These are phyloP conservation scores for Gypsophila paniculata DNA, from an alignment of 179 eudicot genomes.

Conservation along the genomic window DNA sequence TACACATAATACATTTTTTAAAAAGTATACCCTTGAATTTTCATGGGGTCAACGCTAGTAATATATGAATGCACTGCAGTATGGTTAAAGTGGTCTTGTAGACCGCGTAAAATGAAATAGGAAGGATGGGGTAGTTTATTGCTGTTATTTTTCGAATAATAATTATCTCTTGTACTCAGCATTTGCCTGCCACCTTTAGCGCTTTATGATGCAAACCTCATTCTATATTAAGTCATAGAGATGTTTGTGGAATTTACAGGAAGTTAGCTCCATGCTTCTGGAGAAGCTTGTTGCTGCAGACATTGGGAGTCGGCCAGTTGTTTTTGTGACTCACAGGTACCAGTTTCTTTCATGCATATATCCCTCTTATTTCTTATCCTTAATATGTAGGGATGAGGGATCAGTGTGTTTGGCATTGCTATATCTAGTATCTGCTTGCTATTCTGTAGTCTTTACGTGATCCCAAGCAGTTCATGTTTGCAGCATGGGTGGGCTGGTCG, in stretches of 20 bases:
- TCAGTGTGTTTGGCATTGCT: not conserved
- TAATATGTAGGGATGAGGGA: not conserved
- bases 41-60: too few relatives aligned
- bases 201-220: not conserved
- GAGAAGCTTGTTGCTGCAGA: conserved; percentile 93
- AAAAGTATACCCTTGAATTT: too few relatives aligned
- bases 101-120: too few relatives aligned
- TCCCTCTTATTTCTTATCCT: not conserved
- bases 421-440: conserved; percentile 2
- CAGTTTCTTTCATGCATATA: not conserved
- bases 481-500: conserved; percentile 99
- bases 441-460: conserved; percentile 7
- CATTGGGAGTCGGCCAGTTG: conserved; percentile 82
- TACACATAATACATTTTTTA: too few relatives aligned
- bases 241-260: conserved; percentile 43
- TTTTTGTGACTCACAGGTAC: conserved; percentile 95
- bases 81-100: too few relatives aligned
- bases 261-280: conserved; percentile 89
- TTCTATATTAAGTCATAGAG: not conserved
- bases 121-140: not conserved
- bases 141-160: not conserved
- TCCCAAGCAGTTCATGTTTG: conserved; percentile 21
- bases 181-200: not conserved
- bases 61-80: too few relatives aligned
- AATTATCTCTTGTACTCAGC: not conserved